Conservation (phyloP, 1,284 basidiomycete genomes). For the Marasmius fiardii region DNA sequence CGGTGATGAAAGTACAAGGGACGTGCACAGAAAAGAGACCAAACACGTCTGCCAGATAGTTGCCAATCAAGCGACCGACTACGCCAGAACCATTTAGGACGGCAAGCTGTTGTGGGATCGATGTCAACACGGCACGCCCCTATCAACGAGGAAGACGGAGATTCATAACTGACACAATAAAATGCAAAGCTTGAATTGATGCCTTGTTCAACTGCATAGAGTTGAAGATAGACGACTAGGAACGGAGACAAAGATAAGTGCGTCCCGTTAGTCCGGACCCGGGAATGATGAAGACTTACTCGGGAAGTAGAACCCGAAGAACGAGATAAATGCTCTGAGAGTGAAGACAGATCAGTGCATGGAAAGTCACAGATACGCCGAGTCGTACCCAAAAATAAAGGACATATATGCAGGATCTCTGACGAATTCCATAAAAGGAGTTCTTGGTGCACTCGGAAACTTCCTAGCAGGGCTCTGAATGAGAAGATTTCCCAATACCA, state of each 20-base stretch:
- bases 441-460: slow-evolving; percentile 5
- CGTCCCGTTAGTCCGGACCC: too few relatives aligned
- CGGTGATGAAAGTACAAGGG: slow-evolving; percentile 15
- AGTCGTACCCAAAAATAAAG: slow-evolving; percentile 17
- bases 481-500: slow-evolving; percentile 20
- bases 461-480: slow-evolving; percentile 16
- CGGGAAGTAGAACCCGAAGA: slow-evolving; percentile 22
- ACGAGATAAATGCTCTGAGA: slow-evolving; percentile 14
- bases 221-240: slow-evolving; percentile 23
- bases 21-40: slow-evolving; percentile 22
- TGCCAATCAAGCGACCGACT: slow-evolving; percentile 21
- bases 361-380: background rate
- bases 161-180: slow-evolving; percentile 21
- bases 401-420: slow-evolving; percentile 20
- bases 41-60: slow-evolving; percentile 20
- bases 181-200: slow-evolving; percentile 20
- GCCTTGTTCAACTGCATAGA: slow-evolving; percentile 21
- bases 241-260: background rate
- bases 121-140: background rate
- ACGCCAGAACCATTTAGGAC: slow-evolving; percentile 22
- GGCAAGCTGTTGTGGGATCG: slow-evolving; percentile 16
- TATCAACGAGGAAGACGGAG: background rate
- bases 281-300: slow-evolving; percentile 6
- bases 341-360: background rate
- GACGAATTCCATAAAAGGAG: slow-evolving; percentile 19